phyloP scores from a whole-genome alignment of 2,329 filamentous ascomycete species.

The Cladosporium sp. region DNA sequence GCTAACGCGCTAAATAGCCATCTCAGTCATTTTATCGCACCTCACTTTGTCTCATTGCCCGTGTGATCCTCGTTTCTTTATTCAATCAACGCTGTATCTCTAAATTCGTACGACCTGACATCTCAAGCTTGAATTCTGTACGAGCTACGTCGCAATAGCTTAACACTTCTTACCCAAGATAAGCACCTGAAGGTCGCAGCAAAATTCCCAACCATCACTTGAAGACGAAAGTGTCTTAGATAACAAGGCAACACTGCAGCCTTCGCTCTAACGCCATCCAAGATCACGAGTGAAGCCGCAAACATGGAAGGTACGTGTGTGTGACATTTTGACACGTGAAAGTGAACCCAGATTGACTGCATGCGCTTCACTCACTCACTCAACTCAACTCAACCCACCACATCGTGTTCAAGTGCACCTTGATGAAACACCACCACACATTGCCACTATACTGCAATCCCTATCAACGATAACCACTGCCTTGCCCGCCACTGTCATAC shows the following conservation, averaged over 20 bases:
- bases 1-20: not conserved
- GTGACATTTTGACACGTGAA: constrained; percentile 8
- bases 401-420: constrained; percentile 9
- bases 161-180: not conserved
- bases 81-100: not conserved
- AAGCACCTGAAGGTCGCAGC: not conserved
- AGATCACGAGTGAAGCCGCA: constrained; percentile 6
- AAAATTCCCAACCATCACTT: not conserved
- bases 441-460: not conserved
- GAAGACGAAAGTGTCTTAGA: not conserved
- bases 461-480: not conserved
- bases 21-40: constrained; percentile 15
- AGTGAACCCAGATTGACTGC: not conserved
- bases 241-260: not conserved
- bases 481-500: not conserved
- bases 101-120: not conserved
- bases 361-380: not conserved
- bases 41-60: constrained; percentile 13
- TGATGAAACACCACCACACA: constrained; percentile 6
- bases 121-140: not conserved
- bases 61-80: constrained; percentile 8
- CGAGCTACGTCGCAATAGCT: not conserved
- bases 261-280: not conserved
- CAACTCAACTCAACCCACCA: not conserved
- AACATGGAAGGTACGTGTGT: constrained; percentile 19